These are phyloP conservation scores for Gliomastix tumulicola DNA, from an alignment of 2,329 filamentous ascomycete genomes.

Conservation along the genomic window DNA sequence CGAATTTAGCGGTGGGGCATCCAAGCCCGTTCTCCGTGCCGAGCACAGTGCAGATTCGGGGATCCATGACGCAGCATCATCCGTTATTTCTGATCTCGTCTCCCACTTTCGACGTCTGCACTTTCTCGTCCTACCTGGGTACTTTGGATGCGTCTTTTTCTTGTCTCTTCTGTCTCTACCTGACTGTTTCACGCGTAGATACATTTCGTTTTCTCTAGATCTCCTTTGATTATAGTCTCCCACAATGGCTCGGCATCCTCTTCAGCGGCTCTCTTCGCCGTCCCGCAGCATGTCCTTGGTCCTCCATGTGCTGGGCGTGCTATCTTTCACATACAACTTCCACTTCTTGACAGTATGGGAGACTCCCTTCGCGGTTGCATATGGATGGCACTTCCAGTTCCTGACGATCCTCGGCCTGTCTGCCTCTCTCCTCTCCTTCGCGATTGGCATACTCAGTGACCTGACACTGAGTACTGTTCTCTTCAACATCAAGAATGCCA, in stretches of 20 bases:
- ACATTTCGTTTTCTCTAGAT: neutral
- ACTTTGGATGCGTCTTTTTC: neutral
- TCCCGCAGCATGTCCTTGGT: slow-evolving; percentile 55
- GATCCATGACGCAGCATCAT: too few species aligned
- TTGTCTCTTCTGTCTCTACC: neutral
- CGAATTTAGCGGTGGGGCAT: too few species aligned
- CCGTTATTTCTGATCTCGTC: too few species aligned
- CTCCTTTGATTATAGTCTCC: neutral
- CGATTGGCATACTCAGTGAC: slow-evolving; percentile 56
- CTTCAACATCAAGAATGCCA: slow-evolving; percentile 60
- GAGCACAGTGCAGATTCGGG: too few species aligned
- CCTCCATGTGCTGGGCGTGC: slow-evolving; percentile 49
- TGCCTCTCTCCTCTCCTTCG: slow-evolving; percentile 54
- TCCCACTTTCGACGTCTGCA: too few species aligned
- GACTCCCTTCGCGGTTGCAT: slow-evolving; percentile 46
- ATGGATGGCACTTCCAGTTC: slow-evolving; percentile 65
- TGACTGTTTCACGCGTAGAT: neutral
- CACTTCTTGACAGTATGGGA: slow-evolving; percentile 42
- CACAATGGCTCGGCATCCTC: slow-evolving; percentile 45
- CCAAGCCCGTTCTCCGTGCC: too few species aligned
- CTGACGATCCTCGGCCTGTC: slow-evolving; percentile 67
- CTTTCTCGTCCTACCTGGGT: neutral
- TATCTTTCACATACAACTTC: slow-evolving; percentile 47
- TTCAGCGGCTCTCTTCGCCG: slow-evolving; percentile 61
- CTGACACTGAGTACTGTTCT: slow-evolving; percentile 48